A percentile compares a stretch with the other conserved stretches of the same genome.
Evolutionary conservation across 2,329 filamentous ascomycete species (phyloP).

Genomic region (Domatiomyces catenatus): DNA sequence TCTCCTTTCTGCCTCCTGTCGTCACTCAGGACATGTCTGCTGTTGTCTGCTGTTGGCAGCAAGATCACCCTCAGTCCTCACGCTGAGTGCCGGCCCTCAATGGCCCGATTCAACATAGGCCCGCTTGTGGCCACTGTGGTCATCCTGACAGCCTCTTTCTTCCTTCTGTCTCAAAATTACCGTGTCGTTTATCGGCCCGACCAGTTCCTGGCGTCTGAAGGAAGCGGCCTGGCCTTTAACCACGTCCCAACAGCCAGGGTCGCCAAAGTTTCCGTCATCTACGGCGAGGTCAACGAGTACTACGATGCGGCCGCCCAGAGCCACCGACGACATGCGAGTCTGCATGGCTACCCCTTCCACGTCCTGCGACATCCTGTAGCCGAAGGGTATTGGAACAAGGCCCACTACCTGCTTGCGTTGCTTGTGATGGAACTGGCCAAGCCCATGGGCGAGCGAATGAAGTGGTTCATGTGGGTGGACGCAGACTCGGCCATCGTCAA

Average conservation of each 20-base stretch:
- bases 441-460: not conserved
- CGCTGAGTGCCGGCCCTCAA: not conserved
- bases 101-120: not conserved
- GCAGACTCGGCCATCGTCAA: conserved; percentile 23
- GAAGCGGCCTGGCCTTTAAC: not conserved
- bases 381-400: conserved; percentile 24
- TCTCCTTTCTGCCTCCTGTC: not conserved
- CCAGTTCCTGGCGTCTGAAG: no score
- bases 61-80: not conserved
- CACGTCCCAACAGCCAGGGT: not conserved
- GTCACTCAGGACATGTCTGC: not conserved
- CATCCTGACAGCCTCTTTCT: not conserved
- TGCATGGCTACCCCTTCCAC: conserved; percentile 24
- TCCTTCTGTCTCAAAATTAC: not conserved
- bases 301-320: conserved; percentile 25
- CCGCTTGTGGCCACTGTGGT: not conserved
- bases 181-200: not conserved
- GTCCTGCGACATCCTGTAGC: conserved; percentile 22
- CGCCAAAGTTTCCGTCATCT: conserved; percentile 22
- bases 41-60: not conserved
- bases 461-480: conserved; percentile 19
- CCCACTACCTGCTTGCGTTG: conserved; percentile 18
- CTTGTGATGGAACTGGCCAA: not conserved
- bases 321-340: conserved; percentile 22
- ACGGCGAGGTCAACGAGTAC: conserved; percentile 21